Evolutionary conservation across 2,329 filamentous ascomycete genomes (phyloP).

Genomic region (Bretziella fagacearum): DNA sequence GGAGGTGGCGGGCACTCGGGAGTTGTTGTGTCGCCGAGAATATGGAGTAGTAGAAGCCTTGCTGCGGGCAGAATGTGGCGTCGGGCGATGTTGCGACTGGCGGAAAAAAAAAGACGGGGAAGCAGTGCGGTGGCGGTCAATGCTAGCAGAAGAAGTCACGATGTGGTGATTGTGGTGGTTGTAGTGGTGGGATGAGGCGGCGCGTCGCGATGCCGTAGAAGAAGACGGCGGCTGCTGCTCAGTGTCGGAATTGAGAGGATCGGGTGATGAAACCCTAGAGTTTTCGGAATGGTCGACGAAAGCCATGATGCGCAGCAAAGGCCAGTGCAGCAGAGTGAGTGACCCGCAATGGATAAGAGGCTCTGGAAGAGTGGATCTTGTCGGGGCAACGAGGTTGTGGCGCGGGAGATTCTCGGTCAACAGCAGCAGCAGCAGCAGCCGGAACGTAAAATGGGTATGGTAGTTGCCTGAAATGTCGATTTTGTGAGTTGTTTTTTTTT

Average conservation of each 20-base stretch:
- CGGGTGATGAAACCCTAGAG: constrained; percentile 10
- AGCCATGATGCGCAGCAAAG: not conserved
- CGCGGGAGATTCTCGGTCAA: not conserved
- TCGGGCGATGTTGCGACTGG: not conserved
- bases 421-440: not conserved
- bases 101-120: not conserved
- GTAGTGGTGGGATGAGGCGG: not conserved
- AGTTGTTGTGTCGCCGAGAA: not conserved
- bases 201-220: constrained; percentile 9
- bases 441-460: too few species aligned
- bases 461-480: not conserved
- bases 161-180: not conserved
- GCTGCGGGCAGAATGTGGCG: not conserved
- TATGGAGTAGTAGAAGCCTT: not conserved
- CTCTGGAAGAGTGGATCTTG: not conserved
- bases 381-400: not conserved
- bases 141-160: not conserved
- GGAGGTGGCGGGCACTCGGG: not conserved
- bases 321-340: not conserved
- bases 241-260: constrained; percentile 13
- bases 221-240: constrained; percentile 4
- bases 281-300: not conserved
- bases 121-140: not conserved
- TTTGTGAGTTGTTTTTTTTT: not conserved
- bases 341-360: too few species aligned